Evolutionary conservation across 1,284 basidiomycete genomes (phyloP).

Genomic region (Cryptococcus sp.): DNA sequence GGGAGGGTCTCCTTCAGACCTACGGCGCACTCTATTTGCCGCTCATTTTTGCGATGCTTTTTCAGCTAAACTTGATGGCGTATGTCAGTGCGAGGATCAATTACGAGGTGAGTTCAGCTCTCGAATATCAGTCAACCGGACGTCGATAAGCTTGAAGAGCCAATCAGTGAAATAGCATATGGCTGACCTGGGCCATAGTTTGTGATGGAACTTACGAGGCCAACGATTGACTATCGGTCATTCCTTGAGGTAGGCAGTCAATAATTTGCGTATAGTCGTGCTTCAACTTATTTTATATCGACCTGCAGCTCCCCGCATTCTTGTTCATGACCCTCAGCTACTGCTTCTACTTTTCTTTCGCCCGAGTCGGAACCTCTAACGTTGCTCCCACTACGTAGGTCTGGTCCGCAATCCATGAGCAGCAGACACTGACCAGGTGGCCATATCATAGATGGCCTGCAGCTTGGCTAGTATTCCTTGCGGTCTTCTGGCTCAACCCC

Average conservation of each 20-base stretch:
- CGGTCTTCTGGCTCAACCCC: conserved; percentile 69
- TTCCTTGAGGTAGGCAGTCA: conserved; percentile 66
- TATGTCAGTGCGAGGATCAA: conserved; percentile 79
- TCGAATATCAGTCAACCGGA: neutral
- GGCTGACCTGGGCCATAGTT: conserved; percentile 52
- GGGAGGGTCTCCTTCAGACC: conserved; percentile 71
- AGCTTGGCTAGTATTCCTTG: conserved; percentile 70
- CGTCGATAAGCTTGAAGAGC: conserved; percentile 42
- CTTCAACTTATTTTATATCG: conserved; percentile 1
- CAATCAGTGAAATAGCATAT: conserved; percentile 52
- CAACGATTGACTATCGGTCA: conserved; percentile 71
- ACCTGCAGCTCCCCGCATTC: conserved; percentile 67
- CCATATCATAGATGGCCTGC: conserved; percentile 65
- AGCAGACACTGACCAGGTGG: conserved; percentile 5
- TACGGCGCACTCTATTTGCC: conserved; percentile 76
- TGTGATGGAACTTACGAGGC: conserved; percentile 85
- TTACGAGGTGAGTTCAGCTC: conserved; percentile 52
- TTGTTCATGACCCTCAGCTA: conserved; percentile 72
- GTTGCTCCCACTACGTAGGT: conserved; percentile 54
- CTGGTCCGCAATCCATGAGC: neutral
- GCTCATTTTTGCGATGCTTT: conserved; percentile 69
- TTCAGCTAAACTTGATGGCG: conserved; percentile 74
- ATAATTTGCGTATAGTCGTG: neutral
- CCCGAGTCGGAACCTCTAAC: conserved; percentile 56
- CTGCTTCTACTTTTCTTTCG: conserved; percentile 81